These are phyloP conservation scores for Pseudocercospora eumusae DNA, from an alignment of 2,329 filamentous ascomycete genomes.

Conservation along the genomic window DNA sequence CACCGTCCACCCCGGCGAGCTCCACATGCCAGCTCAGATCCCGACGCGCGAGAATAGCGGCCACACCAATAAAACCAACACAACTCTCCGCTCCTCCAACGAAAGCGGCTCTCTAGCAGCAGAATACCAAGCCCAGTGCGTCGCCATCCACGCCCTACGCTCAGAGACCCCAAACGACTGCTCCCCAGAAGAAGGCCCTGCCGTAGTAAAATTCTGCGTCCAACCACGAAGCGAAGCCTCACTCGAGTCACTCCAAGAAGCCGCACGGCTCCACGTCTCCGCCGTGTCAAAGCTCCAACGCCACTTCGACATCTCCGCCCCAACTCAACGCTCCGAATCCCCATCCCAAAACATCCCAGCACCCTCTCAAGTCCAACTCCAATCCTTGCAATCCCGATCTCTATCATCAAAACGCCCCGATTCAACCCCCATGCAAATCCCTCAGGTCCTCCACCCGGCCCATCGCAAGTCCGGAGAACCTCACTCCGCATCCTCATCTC, in stretches of 20 bases:
- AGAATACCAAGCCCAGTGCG: slow-evolving; percentile 9
- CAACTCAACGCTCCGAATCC: slow-evolving; percentile 1
- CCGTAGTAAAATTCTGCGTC: slow-evolving; percentile 2
- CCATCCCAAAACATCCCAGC: neutral
- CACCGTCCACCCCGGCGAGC: slow-evolving; percentile 2
- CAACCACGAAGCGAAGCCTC: slow-evolving; percentile 4
- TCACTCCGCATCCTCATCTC: neutral
- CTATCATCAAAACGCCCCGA: neutral
- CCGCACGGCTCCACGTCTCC: slow-evolving; percentile 1
- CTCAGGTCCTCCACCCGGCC: neutral
- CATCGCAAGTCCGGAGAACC: neutral
- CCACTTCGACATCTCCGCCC: slow-evolving; percentile 1
- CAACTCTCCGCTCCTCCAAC: neutral
- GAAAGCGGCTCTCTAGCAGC: neutral
- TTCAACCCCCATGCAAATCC: neutral
- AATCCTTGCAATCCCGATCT: neutral
- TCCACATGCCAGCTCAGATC: neutral
- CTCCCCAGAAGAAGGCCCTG: neutral
- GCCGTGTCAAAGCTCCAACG: neutral
- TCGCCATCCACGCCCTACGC: slow-evolving; percentile 8
- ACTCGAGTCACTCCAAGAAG: neutral
- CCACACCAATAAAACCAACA: neutral
- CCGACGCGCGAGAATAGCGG: neutral
- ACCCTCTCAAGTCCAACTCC: neutral
- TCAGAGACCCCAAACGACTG: neutral